Evolutionary conservation across 208 protist species (phyloP), one percentile per base, ranked within the genome.

Genomic region (Zelonia costaricensis): DNA sequence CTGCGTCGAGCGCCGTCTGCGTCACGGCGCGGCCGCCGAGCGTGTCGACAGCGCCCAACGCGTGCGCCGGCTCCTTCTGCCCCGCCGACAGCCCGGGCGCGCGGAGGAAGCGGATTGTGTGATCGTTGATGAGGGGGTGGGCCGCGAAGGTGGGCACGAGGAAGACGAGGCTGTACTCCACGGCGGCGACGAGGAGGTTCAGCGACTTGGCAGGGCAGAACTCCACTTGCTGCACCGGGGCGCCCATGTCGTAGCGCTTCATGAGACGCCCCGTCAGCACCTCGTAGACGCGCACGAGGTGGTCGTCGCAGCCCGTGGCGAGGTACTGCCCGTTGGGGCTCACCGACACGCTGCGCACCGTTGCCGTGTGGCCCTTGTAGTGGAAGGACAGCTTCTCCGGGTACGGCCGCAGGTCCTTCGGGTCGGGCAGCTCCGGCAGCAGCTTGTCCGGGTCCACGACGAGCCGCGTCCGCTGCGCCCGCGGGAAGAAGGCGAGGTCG

Each of bases 361-460:
- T 92, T 42, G 61, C 89, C 15, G 86, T 98, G 84, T 99, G 98
- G 10, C 98, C 98, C 62, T 96, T 93, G 83, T 97, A 99, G 54
- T 92, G 81, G 40, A 99, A 86, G 48, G 86, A 92, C n/a, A 98
- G 84, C 40, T 75, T 62, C 61, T 97, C 94, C 22, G 99, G 99
- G 88, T 98, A 99, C n/a, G 99, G 99, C 33, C 97, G 92, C 31
- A 99, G 95, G 42, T 99, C 97, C 73, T 95, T 84, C 22, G 97
- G 97, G 46, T 98, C 89, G 10, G 99, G 99, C 43, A 99, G 84
- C 61, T 98, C 87, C 5, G 99, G 99, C 16, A 99, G 77, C 25
- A 99, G 85, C 52, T 92, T 90, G 13, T 98, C 89, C 0, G 98
- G 97, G 73, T 97, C 85, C 27, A 98, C 86, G 38, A 98, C 93